These are phyloP conservation scores for Waltergamsia citrina DNA, from an alignment of 2,329 filamentous ascomycete genomes.

Conservation along the genomic window DNA sequence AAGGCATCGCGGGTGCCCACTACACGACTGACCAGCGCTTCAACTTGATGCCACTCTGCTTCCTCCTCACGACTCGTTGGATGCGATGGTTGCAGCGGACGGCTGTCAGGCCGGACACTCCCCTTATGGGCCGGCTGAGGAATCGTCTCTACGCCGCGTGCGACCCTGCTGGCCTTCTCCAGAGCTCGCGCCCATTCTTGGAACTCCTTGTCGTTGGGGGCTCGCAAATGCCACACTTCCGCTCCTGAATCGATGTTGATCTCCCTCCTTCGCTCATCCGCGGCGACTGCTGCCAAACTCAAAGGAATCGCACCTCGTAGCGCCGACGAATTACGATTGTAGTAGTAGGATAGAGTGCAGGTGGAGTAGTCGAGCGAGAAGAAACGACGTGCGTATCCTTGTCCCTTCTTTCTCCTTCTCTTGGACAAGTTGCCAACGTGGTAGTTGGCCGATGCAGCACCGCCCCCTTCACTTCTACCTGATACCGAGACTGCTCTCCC, in stretches of 20 bases:
- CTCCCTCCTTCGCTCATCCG: slow-evolving; percentile 78
- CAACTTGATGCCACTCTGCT: slow-evolving; percentile 78
- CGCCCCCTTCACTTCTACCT: slow-evolving; percentile 29
- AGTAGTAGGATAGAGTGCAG: slow-evolving; percentile 92
- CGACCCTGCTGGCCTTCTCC: slow-evolving; percentile 67
- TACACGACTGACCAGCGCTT: slow-evolving; percentile 75
- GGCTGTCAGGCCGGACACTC: slow-evolving; percentile 15
- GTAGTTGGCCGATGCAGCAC: slow-evolving; percentile 40
- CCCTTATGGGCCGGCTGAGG: slow-evolving; percentile 12
- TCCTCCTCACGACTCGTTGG: slow-evolving; percentile 49
- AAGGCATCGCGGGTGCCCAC: slow-evolving; percentile 84
- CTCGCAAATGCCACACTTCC: slow-evolving; percentile 91
- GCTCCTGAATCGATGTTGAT: slow-evolving; percentile 96
- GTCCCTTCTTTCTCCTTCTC: slow-evolving; percentile 83
- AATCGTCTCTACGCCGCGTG: slow-evolving; percentile 39
- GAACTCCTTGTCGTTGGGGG: slow-evolving; percentile 77
- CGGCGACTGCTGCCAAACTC: slow-evolving; percentile 81
- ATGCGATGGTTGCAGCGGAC: slow-evolving; percentile 12
- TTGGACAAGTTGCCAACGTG: slow-evolving; percentile 84
- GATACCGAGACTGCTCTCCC: slow-evolving; percentile 13
- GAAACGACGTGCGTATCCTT: slow-evolving; percentile 86
- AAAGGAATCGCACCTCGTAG: slow-evolving; percentile 87
- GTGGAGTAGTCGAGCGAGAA: slow-evolving; percentile 94
- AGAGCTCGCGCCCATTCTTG: slow-evolving; percentile 78
- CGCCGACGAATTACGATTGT: slow-evolving; percentile 86